These are phyloP conservation scores for Eucalyptus cloeziana DNA, from an alignment of 345 rosid genomes.

Conservation along the genomic window DNA sequence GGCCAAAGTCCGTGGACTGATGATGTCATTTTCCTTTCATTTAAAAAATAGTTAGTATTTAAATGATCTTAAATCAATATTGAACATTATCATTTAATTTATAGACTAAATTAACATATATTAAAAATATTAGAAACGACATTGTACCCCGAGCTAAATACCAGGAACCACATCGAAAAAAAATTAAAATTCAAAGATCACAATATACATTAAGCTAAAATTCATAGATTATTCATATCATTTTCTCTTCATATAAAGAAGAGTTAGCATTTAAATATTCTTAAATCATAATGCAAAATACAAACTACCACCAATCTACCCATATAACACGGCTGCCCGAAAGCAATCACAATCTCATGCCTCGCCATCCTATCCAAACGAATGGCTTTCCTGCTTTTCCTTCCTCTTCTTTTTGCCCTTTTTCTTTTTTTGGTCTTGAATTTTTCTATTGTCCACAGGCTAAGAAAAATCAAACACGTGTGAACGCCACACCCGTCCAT, in stretches of 20 bases:
- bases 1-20: too few relatives aligned
- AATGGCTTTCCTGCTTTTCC: not conserved
- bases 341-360: not conserved
- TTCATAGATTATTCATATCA: rapidly evolving
- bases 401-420: rapidly evolving
- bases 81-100: too few relatives aligned
- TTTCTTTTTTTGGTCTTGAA: not conserved
- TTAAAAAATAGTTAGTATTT: not conserved
- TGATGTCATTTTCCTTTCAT: not conserved
- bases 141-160: too few relatives aligned
- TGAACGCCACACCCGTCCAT: not conserved
- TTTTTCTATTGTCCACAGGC: not conserved
- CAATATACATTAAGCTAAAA: rapidly evolving
- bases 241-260: not conserved
- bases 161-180: rapidly evolving
- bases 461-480: not conserved
- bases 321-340: not conserved
- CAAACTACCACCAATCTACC: not conserved
- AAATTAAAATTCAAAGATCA: too few relatives aligned
- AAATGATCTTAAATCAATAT: not conserved
- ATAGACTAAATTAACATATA: not conserved
- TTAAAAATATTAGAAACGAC: rapidly evolving
- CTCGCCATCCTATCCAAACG: not conserved
- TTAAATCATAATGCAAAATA: not conserved
- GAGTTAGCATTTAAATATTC: not conserved